Evolutionary conservation across 345 rosid species (phyloP), one percentile per base, ranked within the genome.

Genomic region (Arabidopsis thaliana): DNA sequence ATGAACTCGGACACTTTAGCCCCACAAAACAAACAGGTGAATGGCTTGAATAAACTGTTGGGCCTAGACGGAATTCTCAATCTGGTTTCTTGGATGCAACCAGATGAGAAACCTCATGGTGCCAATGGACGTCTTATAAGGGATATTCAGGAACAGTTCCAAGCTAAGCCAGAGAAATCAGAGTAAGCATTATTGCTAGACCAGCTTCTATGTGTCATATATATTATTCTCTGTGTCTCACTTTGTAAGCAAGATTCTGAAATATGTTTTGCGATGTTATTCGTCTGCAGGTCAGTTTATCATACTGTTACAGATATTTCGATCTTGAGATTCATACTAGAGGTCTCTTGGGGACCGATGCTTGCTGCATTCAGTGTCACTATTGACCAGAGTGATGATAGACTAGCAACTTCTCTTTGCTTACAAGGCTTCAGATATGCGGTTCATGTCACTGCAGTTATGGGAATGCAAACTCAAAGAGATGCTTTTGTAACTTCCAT

Each of bases 391-490:
- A 95, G 90, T 82, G 93, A 92, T 83, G 99, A 95, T 74, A 90
- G 84, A 75, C 85, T 90, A 28, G 99, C 97, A 67, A 87, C 98
- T 58, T 84, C 89, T 81, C 93, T 87, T 28, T 95, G 98, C 82
- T 81, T 95, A 81, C 89, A 83, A 83, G 99, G 98, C 32, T 95
- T 92, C 36, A 81, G 93, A 41, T 78, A 84, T 60, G 96, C 99
- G 16, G 92, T 95, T 52, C 99, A 95, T 72, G 86, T 89, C 52
- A 92, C 99, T 59, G 89, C 98, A 44, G 93, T 90, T 56, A 89
- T 90, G 96, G 93, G 96, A 62, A 88, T 95, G 98, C 97, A 93
- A 86, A 95, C 97, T 13, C 98, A 93, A 80, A 86, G 99, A 82
- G 99, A 95, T 85, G 99, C 99, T 77, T 95, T 95, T 82, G 95